Conservation (phyloP, 1,284 basidiomycete genomes). For the Naganishia albida region DNA sequence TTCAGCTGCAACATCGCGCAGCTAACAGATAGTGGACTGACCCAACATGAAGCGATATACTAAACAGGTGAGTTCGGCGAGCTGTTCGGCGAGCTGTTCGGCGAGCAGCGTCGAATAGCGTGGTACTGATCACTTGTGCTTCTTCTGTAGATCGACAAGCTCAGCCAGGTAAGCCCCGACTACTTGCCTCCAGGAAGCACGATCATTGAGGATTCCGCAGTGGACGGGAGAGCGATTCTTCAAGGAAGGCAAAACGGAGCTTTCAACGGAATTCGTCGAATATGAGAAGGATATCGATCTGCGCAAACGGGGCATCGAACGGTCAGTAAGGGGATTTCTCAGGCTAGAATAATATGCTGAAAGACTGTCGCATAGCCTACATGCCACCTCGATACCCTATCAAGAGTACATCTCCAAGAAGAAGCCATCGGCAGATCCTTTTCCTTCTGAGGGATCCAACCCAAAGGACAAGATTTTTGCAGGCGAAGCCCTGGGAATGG, state of each 20-base stretch:
- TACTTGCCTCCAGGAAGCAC: too few species aligned
- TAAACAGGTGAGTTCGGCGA: constrained; percentile 16
- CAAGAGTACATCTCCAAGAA: constrained; percentile 47
- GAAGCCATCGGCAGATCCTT: constrained; percentile 50
- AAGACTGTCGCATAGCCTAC: constrained; percentile 40
- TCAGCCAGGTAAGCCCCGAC: constrained; percentile 60
- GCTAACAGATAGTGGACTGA: neutral
- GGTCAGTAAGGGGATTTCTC: constrained; percentile 56
- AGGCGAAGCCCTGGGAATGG: constrained; percentile 74
- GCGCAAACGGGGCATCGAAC: constrained; percentile 63
- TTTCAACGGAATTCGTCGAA: constrained; percentile 66
- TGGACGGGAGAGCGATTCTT: constrained; percentile 77
- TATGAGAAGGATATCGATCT: constrained; percentile 71
- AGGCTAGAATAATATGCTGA: neutral
- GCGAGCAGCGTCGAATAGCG: neutral
- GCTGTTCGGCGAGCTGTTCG: neutral
- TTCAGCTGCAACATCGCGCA: too few species aligned
- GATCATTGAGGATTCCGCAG: constrained; percentile 52
- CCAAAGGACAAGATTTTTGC: constrained; percentile 58
- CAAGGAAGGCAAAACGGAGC: constrained; percentile 63
- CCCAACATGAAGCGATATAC: constrained; percentile 23
- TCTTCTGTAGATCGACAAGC: constrained; percentile 61
- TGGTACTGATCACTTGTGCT: neutral
- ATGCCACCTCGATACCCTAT: constrained; percentile 51
- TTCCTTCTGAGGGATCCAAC: constrained; percentile 42